A percentile compares a stretch with the other conserved stretches of the same genome.
Conservation (phyloP, 164 flowering plant genomes). For the Houttuynia cordata region DNA sequence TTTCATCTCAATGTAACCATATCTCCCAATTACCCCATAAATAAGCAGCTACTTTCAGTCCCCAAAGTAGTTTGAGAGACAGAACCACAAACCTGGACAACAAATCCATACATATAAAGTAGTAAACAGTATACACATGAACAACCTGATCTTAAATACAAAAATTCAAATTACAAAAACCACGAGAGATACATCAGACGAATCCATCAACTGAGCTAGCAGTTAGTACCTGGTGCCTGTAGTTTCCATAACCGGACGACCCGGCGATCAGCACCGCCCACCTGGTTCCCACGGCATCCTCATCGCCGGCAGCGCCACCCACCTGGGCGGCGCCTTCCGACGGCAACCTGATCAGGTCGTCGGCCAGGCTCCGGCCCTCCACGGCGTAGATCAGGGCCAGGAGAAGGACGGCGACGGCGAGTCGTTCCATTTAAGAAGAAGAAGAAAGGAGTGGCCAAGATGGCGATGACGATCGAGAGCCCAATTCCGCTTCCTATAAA, state of each 20-base stretch:
- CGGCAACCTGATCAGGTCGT: conserved; percentile 6
- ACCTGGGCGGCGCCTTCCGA: conserved; percentile 9
- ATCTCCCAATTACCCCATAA: neutral
- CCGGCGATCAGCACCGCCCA: conserved; percentile 82
- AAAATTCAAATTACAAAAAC: no score
- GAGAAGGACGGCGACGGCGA: neutral
- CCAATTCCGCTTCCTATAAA: no score
- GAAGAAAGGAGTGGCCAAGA: neutral
- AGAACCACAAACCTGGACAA: no score
- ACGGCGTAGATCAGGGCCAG: neutral
- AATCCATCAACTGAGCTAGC: no score
- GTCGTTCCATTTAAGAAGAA: conserved; percentile 1
- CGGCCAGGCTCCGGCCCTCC: neutral
- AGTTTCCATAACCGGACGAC: conserved; percentile 62
- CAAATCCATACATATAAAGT: no score
- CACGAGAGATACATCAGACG: neutral
- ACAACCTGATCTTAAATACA: no score
- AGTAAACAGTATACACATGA: no score
- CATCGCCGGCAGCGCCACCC: no score
- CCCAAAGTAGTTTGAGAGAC: no score
- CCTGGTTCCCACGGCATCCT: no score
- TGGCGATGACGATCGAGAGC: neutral
- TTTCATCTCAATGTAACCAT: no score
- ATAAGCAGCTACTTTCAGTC: neutral
- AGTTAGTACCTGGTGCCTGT: conserved; percentile 69